Base-by-base conservation (phyloP, 2,329 filamentous ascomycete genomes). In the Colletotrichum sp. region DNA sequence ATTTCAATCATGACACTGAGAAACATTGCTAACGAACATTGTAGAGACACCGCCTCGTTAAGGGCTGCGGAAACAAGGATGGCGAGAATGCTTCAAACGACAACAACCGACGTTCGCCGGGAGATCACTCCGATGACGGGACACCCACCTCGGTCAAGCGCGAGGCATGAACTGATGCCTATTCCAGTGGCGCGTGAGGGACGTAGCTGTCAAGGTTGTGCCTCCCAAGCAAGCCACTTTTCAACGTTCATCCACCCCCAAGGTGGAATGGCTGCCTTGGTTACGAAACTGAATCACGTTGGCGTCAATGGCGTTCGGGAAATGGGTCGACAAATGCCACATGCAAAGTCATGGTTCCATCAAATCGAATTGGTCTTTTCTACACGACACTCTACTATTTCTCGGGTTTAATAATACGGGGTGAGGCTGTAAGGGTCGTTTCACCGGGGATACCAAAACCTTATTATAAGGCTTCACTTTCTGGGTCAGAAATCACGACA, bases 1-100 rank as follows among this genome's bases (percentile, higher is more conserved):
- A 48, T 8, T 30, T 25, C 25, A 11, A 19, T 28, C 12, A 16
- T 32, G 16, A 32, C 30, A 27, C 28, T 15, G 28, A 15, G 8
- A n/a, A 25, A 19, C 8, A 34, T 13, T 32, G 57, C 73, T 72
- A 44, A 75, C 39, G 82, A 55, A 11, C 64, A n/a, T 55, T n/a
- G 78, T 79, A 93, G 90, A 86, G 91, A 71, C 91, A 93, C 81
- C 88, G 90, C 55, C 86, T 93, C 7, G 92, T 94, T 39, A 94
- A 93, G 80, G 91, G 91, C 5, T 93, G 92, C 78, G 91, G 88
- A 19, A 65, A 22, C 25, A 74, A 76, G 34, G 71, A 76, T 13
- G 59, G 28, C 5, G 22, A 76, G 27, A 12, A 25, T 15, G n/a
- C 67, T 6, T 57, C 66, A 39, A 27, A 69, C 48, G 59, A 68